Conservation (phyloP, 768 basidiomycete genomes). For the Termitomyces sp. region DNA sequence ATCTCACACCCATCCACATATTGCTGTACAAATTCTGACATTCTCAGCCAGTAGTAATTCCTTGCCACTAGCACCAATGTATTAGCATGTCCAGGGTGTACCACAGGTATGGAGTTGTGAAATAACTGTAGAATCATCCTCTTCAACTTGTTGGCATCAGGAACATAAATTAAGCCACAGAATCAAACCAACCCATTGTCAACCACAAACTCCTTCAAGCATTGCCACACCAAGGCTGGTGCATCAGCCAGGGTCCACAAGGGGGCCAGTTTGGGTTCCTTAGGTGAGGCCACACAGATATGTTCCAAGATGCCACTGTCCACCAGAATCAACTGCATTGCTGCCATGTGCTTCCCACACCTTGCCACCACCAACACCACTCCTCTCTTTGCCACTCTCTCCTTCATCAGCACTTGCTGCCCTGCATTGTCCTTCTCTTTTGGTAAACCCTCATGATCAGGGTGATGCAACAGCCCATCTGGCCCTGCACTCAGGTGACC, state of each 20-base stretch:
- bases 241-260: not conserved
- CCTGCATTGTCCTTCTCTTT: not conserved
- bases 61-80: constrained; percentile 10
- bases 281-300: not conserved
- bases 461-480: not conserved
- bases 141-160: no score
- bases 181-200: no score
- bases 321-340: not conserved
- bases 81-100: not conserved
- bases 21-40: constrained; percentile 14
- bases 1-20: constrained; percentile 12
- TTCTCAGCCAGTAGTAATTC: constrained; percentile 20
- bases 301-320: not conserved
- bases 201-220: constrained; percentile 1
- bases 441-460: not conserved
- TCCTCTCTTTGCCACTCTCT: not conserved
- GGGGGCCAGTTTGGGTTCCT: not conserved
- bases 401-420: not conserved
- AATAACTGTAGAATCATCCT: constrained; percentile 22
- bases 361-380: not conserved
- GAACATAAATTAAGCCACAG: no score
- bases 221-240: not conserved
- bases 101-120: constrained; percentile 8
- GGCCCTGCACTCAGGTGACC: no score
- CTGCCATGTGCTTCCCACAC: not conserved